Evolutionary conservation across 192 early-diverging fungal species (phyloP).

Genomic region (Phlyctochytrium arcticum): DNA sequence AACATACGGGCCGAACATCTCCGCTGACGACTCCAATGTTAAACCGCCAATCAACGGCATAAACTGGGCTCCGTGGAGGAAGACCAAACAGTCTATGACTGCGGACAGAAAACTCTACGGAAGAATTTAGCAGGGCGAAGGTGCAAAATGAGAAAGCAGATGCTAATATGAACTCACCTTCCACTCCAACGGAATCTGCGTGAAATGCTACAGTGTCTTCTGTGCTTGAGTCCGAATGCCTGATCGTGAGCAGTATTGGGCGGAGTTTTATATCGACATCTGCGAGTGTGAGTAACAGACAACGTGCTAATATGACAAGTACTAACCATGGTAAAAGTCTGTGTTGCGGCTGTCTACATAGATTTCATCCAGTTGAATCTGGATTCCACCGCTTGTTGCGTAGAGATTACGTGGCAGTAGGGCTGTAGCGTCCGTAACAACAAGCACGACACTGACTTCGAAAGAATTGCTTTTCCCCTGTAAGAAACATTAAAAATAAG

Average conservation of each 20-base stretch:
- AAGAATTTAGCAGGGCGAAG: too few species aligned
- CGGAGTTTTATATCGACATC: not conserved
- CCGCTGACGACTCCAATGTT: conserved; percentile 59
- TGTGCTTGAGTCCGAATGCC: too few species aligned
- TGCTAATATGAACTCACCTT: too few species aligned
- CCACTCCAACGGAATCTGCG: too few species aligned
- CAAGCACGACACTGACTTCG: conserved; percentile 4
- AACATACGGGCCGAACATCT: conserved; percentile 59
- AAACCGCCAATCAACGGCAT: conserved; percentile 67
- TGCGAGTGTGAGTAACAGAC: too few species aligned
- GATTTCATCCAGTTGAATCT: conserved; percentile 56
- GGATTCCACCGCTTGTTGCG: conserved; percentile 45
- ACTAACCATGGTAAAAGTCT: conserved; percentile 61
- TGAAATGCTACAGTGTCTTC: too few species aligned
- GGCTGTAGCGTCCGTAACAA: not conserved
- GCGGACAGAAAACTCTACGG: conserved; percentile 11
- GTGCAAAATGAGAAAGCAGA: too few species aligned
- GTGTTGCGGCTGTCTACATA: conserved; percentile 61
- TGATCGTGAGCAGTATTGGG: too few species aligned
- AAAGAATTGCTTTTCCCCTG: conserved; percentile 15
- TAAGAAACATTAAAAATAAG: not conserved
- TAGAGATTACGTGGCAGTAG: conserved; percentile 52
- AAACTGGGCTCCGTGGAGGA: conserved; percentile 56
- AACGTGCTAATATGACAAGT: too few species aligned
- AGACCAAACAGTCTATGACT: conserved; percentile 70